Evolutionary conservation across 1,284 basidiomycete genomes (phyloP).

Genomic region (Boletus sp.): DNA sequence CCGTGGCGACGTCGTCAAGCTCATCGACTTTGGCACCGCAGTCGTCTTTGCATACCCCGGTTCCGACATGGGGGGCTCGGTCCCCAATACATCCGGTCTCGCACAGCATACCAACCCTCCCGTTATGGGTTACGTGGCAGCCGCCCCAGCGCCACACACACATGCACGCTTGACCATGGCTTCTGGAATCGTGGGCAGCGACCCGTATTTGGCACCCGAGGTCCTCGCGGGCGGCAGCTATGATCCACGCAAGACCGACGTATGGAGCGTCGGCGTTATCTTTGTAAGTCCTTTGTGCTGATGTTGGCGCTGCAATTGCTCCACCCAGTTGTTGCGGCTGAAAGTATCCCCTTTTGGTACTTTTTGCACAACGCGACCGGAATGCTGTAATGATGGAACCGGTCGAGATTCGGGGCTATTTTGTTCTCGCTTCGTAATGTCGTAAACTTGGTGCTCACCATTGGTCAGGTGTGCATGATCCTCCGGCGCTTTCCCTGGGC

Average conservation of each 20-base stretch:
- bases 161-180: conserved; percentile 66
- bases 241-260: conserved; percentile 96
- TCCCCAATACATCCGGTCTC: conserved; percentile 12
- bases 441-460: conserved; percentile 19
- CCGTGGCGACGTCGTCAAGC: conserved; percentile 88
- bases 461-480: conserved; percentile 74
- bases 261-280: conserved; percentile 98
- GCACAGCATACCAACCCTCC: background rate
- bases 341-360: background rate
- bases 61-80: conserved; percentile 38
- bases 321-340: background rate
- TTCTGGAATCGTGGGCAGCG: conserved; percentile 92
- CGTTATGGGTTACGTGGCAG: conserved; percentile 23
- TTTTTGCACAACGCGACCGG: background rate
- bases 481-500: conserved; percentile 98
- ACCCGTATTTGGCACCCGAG: conserved; percentile 98
- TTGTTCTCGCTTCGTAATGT: conserved; percentile 5
- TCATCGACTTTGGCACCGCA: conserved; percentile 99
- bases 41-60: conserved; percentile 99
- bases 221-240: conserved; percentile 70
- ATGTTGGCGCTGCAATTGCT: background rate
- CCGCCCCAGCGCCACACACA: conserved; percentile 30
- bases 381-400: conserved; percentile 3
- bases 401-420: background rate
- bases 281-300: conserved; percentile 57